phyloP scores from a whole-genome alignment of 2,329 filamentous ascomycete species.

The Lecanosticta acicola region DNA sequence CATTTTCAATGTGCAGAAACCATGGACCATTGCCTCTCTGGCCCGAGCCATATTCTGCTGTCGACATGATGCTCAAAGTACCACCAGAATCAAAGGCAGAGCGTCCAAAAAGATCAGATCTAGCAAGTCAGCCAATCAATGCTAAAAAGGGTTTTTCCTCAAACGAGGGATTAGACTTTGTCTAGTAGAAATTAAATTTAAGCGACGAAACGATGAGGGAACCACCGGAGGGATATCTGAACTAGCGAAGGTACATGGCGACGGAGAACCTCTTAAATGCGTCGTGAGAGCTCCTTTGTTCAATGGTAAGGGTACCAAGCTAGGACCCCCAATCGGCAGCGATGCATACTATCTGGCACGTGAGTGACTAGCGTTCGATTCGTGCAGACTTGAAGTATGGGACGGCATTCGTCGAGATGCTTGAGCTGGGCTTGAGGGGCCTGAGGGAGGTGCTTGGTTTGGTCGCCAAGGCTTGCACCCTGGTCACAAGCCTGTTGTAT shows the following conservation, averaged over 20 bases:
- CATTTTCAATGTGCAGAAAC: conserved; percentile 21
- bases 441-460: not conserved
- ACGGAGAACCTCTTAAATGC: too few species aligned
- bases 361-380: not conserved
- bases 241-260: too few species aligned
- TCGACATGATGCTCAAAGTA: conserved; percentile 7
- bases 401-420: not conserved
- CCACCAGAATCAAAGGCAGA: conserved; percentile 4
- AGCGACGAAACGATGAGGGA: too few species aligned
- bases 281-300: too few species aligned
- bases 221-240: too few species aligned
- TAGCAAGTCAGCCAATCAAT: not conserved
- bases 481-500: not conserved
- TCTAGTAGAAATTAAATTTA: too few species aligned
- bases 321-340: too few species aligned
- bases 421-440: not conserved
- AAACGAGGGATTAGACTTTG: not conserved
- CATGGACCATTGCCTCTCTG: conserved; percentile 9
- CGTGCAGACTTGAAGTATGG: not conserved
- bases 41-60: not conserved
- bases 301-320: not conserved
- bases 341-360: not conserved
- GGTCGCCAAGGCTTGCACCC: not conserved
- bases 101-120: conserved; percentile 4
- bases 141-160: not conserved